A percentile compares a stretch with the other conserved stretches of the same genome.
phyloP scores from a whole-genome alignment of 352 stramenopile genomes.

The Phytophthora cajani region DNA sequence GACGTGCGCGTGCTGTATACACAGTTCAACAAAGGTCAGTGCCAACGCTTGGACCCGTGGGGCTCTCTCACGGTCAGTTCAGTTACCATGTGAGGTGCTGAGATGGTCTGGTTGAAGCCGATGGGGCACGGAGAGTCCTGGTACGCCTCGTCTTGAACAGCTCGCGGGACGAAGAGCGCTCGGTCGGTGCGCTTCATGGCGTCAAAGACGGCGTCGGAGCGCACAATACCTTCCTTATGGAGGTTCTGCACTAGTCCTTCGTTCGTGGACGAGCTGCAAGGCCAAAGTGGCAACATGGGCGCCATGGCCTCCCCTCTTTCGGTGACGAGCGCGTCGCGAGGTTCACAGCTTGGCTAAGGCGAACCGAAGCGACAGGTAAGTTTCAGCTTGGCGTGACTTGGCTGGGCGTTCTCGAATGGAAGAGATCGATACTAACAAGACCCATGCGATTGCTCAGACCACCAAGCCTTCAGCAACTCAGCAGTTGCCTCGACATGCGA shows the following conservation, averaged over 20 bases:
- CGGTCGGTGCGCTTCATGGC: constrained; percentile 79
- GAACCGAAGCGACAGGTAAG: background rate
- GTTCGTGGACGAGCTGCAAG: constrained; percentile 53
- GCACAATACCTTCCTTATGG: constrained; percentile 50
- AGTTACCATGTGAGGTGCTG: constrained; percentile 82
- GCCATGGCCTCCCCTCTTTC: constrained; percentile 16
- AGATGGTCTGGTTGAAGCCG: constrained; percentile 88
- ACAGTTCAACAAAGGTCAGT: background rate
- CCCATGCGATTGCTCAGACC: background rate
- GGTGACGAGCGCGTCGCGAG: background rate
- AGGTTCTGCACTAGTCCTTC: constrained; percentile 65
- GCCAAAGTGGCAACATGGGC: constrained; percentile 37
- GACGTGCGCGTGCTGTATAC: constrained; percentile 60
- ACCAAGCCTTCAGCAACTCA: background rate
- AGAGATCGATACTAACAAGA: background rate
- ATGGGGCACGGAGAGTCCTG: constrained; percentile 81
- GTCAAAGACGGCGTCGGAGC: constrained; percentile 46
- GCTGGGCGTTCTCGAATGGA: constrained; percentile 19
- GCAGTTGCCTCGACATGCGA: constrained; percentile 1
- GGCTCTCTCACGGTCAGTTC: background rate
- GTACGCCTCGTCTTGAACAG: constrained; percentile 46
- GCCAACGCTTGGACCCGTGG: background rate
- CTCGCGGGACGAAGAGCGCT: constrained; percentile 66
- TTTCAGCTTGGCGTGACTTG: constrained; percentile 9
- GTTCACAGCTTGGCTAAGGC: constrained; percentile 26